Base-by-base conservation (phyloP, 169 alveolate species). In the Plasmodium adleri region DNA sequence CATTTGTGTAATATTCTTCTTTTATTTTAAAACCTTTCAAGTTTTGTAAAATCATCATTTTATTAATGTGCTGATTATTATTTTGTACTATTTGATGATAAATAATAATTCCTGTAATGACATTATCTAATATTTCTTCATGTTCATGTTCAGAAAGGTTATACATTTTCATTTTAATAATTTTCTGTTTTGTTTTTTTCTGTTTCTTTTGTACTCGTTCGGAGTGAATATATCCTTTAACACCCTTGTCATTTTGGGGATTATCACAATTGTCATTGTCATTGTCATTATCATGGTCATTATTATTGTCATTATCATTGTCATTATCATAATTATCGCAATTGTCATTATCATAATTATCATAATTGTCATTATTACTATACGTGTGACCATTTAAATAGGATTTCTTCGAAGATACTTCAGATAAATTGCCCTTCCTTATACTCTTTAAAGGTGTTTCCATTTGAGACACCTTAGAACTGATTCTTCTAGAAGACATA, bases 221-320 rank as follows among this genome's bases (percentile, higher is more conserved):
- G 1, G 92, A 86, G 72, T 86, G 92, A 58, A 86, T 86, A 39
- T 86, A 86, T 62, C 92, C 92, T 52, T 72, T 86, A 6, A 70
- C 88, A 49, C 45, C 89, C 22, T 7, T 45, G 12, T 24, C 12
- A 45, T 64, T 76, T 28, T 76, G 28, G 9, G 20, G 49, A 50
- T 24, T 70, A 43, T 47, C 76, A 76, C 24, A 54, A 54, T 54
- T 54, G 9, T n/a, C 20, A 54, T 17, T 52, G 6, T 32, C 45
- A 32, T 32, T 39, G 7, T 39, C 32, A 26, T 26, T 26, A 26
- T 26, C 4, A 26, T 28, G 20, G 26, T 49, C 43, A 12, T 64
- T 8, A 32, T 3, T 6, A 15, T 7, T 6, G 8, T 45, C 1
- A 17, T 39, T 39, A 39, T 22, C 39, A 39, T 20, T 58, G 22